phyloP scores from a whole-genome alignment of 2,329 filamentous ascomycete species.

The Epichloe coenophiala region DNA sequence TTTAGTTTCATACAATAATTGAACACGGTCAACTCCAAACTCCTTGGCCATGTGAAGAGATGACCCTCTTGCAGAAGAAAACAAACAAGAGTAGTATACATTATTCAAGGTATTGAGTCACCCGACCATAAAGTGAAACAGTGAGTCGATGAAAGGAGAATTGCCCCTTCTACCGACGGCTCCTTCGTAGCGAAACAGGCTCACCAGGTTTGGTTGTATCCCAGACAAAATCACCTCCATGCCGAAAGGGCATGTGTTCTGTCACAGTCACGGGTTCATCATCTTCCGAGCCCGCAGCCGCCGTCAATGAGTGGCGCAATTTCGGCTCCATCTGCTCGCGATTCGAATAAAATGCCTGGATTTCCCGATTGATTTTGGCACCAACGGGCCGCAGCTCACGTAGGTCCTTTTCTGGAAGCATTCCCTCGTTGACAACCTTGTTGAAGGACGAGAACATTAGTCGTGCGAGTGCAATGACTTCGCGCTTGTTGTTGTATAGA shows the following conservation, averaged over 20 bases:
- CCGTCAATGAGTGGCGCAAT: constrained; percentile 8
- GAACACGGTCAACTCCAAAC: constrained; percentile 2
- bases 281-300: constrained; percentile 3
- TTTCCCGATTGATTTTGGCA: constrained; percentile 24
- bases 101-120: too few relatives aligned
- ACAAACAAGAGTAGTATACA: background rate
- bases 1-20: constrained; percentile 4
- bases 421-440: constrained; percentile 27
- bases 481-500: constrained; percentile 23
- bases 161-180: background rate
- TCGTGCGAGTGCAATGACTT: constrained; percentile 31
- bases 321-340: constrained; percentile 22
- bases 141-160: too few relatives aligned
- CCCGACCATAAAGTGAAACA: too few relatives aligned
- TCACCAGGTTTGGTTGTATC: constrained; percentile 14
- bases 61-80: background rate
- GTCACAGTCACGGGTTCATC: constrained; percentile 9
- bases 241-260: constrained; percentile 4
- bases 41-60: background rate
- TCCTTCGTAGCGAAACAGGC: background rate
- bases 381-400: constrained; percentile 19
- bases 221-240: constrained; percentile 18
- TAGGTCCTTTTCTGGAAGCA: constrained; percentile 23
- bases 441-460: constrained; percentile 32
- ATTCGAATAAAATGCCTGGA: constrained; percentile 21